Base-by-base conservation (phyloP, 108 stramenopile species). In the Tribonema minus region DNA sequence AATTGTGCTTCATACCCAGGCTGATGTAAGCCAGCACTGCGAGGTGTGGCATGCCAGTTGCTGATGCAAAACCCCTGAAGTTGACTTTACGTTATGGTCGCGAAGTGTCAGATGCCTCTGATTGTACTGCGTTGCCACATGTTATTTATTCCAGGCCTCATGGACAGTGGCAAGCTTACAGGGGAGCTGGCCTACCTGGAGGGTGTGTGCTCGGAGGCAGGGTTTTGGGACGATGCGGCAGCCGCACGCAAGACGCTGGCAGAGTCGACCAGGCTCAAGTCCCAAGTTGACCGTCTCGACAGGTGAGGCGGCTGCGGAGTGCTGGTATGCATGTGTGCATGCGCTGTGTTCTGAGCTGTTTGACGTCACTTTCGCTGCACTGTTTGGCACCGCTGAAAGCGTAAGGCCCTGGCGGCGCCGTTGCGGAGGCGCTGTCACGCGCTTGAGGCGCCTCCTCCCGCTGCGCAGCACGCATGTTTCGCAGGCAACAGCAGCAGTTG, bases 131-230 rank as follows among this genome's bases (percentile, higher is more conserved):
- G 20, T 15, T 54, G 15, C 20, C 46, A 54, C n/a, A n/a, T n/a
- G n/a, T n/a, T n/a, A n/a, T n/a, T n/a, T n/a, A n/a, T 54, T 54
- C 15, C 46, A 54, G 46, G 46, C 46, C 67, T 68, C n/a, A 60
- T 79, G n/a, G 67, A 79, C 58, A 68, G 60, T 60, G 66, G 58
- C 20, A 68, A 70, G 58, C 77, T 79, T 0, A 61, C 3, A 40
- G 77, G 77, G 3, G 67, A 79, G 37, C 4, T 79, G 61, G 77
- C 58, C 46, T 79, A 79, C 36, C 61, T 79, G 23, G 77, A 79
- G 68, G 68, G 77, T 2, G 68, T 79, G 25, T 66, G 68, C 39
- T 58, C 77, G 7, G 77, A 79, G 59, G 60, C 58, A 30, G 77
- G 66, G 31, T 79, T 79, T 35, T 79, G 77, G 77, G 38, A 79